Base-by-base conservation (phyloP, 495 filamentous ascomycete species). In the Neurospora intermedia region DNA sequence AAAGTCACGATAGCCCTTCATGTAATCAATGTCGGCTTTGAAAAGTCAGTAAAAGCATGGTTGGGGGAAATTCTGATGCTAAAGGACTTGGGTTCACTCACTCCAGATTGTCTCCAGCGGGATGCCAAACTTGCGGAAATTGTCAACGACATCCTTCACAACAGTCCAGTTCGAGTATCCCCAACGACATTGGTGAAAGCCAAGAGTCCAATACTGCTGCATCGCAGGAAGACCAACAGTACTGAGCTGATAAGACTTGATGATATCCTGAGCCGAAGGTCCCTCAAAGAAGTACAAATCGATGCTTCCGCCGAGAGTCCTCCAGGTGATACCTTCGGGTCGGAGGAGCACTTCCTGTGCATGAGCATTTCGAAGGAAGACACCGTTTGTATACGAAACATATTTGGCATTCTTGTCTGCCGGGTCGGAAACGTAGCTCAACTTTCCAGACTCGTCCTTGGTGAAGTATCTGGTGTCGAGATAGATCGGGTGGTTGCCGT, bases 171-270 rank as follows among this genome's bases (percentile, higher is more conserved):
- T 93, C 10, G 83, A 82, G 77, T 95, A 95, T 8, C 94, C 94
- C 81, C 93, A 96, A 74, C 91, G 84, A 78, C 93, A 97, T 74
- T 97, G 91, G 76, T 96, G 93, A 77, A 90, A 93, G 3, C 94
- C 94, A 75, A 96, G 90, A 0, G 89, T 87, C 91, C 92, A 97
- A 81, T 96, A 97, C 71, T 92, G 91, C 79, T 94, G 91, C 93
- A 96, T 94, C 0, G 89, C 89, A 8, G 93, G 90, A 27, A 91
- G 82, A 0, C 92, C 92, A 71, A 90, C 86, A 13, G 91, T 83
- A 87, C 90, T 79, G 38, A 86, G 84, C 66, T 91, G 86, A 78
- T 97, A 97, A 71, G 92, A 85, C 75, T 85, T 85, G 20, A 89
- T 89, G 8, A 94, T 90, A 71, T 91, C 86, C 73, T 88, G 85